Conservation (phyloP, 176 grass and related monocot genomes). For the Ananas comosus region DNA sequence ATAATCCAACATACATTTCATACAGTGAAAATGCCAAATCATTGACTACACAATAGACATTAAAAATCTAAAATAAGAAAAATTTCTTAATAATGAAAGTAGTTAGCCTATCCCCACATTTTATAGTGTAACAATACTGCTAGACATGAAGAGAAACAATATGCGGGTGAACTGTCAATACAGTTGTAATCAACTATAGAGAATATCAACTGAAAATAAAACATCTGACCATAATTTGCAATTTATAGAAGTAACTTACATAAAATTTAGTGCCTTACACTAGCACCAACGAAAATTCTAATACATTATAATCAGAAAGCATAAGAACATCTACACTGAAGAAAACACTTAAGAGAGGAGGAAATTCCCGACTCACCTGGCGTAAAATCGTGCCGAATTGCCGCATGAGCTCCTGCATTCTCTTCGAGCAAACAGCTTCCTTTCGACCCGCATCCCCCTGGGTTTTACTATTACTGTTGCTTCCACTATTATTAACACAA, state of each 20-base stretch:
- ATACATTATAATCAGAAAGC: background rate
- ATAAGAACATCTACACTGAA: background rate
- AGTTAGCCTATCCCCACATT: background rate
- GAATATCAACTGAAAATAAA: background rate
- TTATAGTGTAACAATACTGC: background rate
- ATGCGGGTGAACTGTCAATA: background rate
- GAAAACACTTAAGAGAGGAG: background rate
- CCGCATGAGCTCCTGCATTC: constrained; percentile 62
- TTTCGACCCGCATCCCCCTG: constrained; percentile 15
- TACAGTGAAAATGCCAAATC: background rate
- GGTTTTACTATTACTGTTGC: constrained; percentile 13
- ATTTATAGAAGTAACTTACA: no score
- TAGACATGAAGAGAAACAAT: background rate
- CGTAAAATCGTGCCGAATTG: constrained; percentile 49
- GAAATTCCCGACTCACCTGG: constrained; percentile 33
- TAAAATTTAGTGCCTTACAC: no score
- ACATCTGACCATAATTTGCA: no score
- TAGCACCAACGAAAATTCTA: no score
- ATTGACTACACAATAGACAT: background rate
- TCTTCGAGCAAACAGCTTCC: constrained; percentile 33
- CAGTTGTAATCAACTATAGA: background rate
- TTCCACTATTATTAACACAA: constrained; percentile 22
- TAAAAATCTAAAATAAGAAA: background rate
- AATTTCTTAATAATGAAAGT: background rate
- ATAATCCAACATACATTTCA: background rate